A percentile compares a stretch with the other conserved stretches of the same genome.
These are phyloP conservation scores for Stylosanthes scabra DNA, from an alignment of 331 rosid genomes.

Conservation along the genomic window DNA sequence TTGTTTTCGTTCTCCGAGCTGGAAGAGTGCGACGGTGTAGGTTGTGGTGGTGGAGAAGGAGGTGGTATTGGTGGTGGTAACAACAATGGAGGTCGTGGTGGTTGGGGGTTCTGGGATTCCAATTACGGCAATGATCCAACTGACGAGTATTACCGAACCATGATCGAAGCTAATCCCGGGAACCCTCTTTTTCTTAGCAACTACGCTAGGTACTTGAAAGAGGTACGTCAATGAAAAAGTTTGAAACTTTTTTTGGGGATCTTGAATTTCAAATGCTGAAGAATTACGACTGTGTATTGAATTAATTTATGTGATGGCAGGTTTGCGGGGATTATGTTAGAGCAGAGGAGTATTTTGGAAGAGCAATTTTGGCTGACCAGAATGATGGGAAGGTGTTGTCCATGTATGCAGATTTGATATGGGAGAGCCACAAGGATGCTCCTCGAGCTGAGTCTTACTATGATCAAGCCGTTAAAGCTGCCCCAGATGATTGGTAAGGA, in stretches of 20 bases:
- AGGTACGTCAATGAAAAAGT: slow-evolving; percentile 46
- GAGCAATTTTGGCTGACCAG: slow-evolving; percentile 81
- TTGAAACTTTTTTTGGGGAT: neutral
- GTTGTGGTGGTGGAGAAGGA: slow-evolving; percentile 50
- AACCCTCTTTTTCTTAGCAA: slow-evolving; percentile 76
- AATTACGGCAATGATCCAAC: slow-evolving; percentile 54
- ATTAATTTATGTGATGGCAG: slow-evolving; percentile 37
- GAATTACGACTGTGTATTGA: neutral
- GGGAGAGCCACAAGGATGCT: slow-evolving; percentile 79
- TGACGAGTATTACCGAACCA: slow-evolving; percentile 63
- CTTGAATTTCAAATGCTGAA: neutral
- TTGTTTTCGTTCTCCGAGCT: slow-evolving; percentile 51
- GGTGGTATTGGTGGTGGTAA: slow-evolving; percentile 53
- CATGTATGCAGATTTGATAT: slow-evolving; percentile 82
- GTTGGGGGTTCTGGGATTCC: slow-evolving; percentile 61
- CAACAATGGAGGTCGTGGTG: slow-evolving; percentile 48
- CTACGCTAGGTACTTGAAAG: slow-evolving; percentile 83
- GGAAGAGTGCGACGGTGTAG: slow-evolving; percentile 30
- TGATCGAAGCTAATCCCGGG: slow-evolving; percentile 79
- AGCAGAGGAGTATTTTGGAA: slow-evolving; percentile 89
- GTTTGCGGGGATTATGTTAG: slow-evolving; percentile 67
- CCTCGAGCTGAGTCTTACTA: slow-evolving; percentile 68
- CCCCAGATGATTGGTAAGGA: slow-evolving; percentile 82
- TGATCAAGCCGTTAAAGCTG: slow-evolving; percentile 75
- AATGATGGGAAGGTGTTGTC: slow-evolving; percentile 69